Conservation (phyloP, 768 basidiomycete genomes). For the Termitomyces sp. region DNA sequence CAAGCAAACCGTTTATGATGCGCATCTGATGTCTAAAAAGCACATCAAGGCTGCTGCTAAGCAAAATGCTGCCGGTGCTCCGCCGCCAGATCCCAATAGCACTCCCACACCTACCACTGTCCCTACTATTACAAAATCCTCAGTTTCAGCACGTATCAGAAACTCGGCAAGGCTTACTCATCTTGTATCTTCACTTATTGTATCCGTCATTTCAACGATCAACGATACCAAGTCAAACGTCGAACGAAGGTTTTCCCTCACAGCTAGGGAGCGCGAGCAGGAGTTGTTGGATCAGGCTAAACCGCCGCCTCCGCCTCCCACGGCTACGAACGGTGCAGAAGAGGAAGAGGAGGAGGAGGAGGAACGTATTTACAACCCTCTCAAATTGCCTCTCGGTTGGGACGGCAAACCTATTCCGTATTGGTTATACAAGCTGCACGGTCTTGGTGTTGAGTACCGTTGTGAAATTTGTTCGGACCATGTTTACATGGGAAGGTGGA, state of each 20-base stretch:
- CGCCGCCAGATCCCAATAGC: conserved; percentile 57
- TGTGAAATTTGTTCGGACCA: conserved; percentile 98
- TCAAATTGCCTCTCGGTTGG: conserved; percentile 95
- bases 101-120: conserved; percentile 22
- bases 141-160: conserved; percentile 45
- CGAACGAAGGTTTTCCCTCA: conserved; percentile 93
- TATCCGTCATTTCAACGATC: conserved; percentile 55
- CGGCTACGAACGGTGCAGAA: conserved; percentile 34
- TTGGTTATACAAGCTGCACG: conserved; percentile 97
- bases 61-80: conserved; percentile 44
- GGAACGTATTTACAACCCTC: conserved; percentile 95
- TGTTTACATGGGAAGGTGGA: conserved; percentile 92
- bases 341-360: conserved; percentile 90
- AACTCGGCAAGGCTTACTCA: conserved; percentile 68
- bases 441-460: conserved; percentile 94
- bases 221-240: conserved; percentile 94
- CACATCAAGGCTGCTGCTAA: conserved; percentile 88
- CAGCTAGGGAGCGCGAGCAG: conserved; percentile 95
- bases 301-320: conserved; percentile 41
- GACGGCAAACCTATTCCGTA: conserved; percentile 99
- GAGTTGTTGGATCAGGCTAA: conserved; percentile 74
- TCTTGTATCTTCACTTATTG: conserved; percentile 63
- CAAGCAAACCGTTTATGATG: conserved; percentile 97
- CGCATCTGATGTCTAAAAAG: conserved; percentile 92
- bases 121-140: conserved; percentile 23